Evolutionary conservation across 1,284 basidiomycete genomes (phyloP).

Genomic region (Puccinia triticina): DNA sequence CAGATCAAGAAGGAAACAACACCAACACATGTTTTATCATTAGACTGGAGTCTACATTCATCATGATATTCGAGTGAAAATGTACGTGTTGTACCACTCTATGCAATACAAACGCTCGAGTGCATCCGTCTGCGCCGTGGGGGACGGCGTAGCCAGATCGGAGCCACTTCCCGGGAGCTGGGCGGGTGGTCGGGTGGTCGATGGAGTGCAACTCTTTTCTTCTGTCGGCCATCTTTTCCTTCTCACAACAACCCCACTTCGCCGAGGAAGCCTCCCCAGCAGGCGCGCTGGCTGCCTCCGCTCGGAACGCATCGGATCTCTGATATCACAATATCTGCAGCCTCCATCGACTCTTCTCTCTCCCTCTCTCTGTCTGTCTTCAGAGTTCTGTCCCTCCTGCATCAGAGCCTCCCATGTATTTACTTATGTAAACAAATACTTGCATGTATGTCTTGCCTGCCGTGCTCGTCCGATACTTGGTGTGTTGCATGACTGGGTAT

Average conservation of each 20-base stretch:
- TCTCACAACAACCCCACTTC: not conserved
- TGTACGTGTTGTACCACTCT: not conserved
- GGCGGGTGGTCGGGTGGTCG: too few species aligned
- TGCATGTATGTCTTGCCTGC: constrained; percentile 20
- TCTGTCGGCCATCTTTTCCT: not conserved
- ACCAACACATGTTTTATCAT: too few species aligned
- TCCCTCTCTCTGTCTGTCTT: constrained; percentile 3
- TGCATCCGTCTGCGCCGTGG: not conserved
- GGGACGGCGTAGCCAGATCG: too few species aligned
- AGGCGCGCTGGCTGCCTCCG: not conserved
- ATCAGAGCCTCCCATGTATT: not conserved
- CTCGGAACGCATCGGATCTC: constrained; percentile 17
- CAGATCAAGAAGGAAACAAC: too few species aligned
- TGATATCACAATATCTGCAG: constrained; percentile 2
- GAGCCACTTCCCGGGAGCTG: too few species aligned
- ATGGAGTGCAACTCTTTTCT: too few species aligned
- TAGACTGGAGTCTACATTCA: too few species aligned
- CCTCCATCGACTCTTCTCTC: not conserved
- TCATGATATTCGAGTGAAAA: not conserved
- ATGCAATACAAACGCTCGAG: not conserved
- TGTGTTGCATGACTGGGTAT: constrained; percentile 19
- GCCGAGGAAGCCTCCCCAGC: not conserved
- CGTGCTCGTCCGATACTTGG: constrained; percentile 2
- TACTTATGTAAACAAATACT: constrained; percentile 2
- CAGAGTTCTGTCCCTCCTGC: not conserved